Conservation (phyloP, 805 yeast genomes). For the Saturnispora ahearnii region DNA sequence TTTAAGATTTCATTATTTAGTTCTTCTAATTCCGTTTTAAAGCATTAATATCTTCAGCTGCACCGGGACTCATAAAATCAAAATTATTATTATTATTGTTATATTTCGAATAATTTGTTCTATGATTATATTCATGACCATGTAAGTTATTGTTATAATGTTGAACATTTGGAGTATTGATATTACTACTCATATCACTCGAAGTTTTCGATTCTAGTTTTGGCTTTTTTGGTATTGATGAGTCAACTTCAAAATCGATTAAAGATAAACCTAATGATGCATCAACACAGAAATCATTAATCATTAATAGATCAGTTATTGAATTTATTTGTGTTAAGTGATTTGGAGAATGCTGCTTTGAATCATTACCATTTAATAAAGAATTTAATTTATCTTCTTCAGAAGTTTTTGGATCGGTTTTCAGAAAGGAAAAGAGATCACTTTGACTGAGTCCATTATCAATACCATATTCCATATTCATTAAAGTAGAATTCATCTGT, state of each 20-base stretch:
- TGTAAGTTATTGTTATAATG: not conserved
- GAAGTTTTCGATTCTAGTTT: conserved; percentile 1
- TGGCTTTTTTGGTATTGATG: conserved; percentile 6
- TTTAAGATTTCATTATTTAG: conserved; percentile 1
- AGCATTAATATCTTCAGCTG: not conserved
- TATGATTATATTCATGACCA: conserved; percentile 7
- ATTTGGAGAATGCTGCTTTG: not conserved
- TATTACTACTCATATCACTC: not conserved
- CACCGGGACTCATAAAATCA: not conserved
- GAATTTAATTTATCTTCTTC: conserved; percentile 15
- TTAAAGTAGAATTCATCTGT: not conserved
- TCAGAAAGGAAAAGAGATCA: conserved; percentile 12
- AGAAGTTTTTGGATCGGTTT: conserved; percentile 11
- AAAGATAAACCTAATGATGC: conserved; percentile 71
- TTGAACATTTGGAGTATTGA: not conserved
- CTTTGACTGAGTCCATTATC: conserved; percentile 6
- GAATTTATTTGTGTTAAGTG: conserved; percentile 14
- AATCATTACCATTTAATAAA: conserved; percentile 7
- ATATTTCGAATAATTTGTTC: conserved; percentile 3
- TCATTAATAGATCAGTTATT: conserved; percentile 25
- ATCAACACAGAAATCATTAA: conserved; percentile 65
- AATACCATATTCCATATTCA: not conserved
- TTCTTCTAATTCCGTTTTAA: conserved; percentile 1
- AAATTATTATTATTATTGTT: not conserved
- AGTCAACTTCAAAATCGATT: conserved; percentile 38